Evolutionary conservation across 108 stramenopile species (phyloP).

Genomic region (Aurantiochytrium sp.): DNA sequence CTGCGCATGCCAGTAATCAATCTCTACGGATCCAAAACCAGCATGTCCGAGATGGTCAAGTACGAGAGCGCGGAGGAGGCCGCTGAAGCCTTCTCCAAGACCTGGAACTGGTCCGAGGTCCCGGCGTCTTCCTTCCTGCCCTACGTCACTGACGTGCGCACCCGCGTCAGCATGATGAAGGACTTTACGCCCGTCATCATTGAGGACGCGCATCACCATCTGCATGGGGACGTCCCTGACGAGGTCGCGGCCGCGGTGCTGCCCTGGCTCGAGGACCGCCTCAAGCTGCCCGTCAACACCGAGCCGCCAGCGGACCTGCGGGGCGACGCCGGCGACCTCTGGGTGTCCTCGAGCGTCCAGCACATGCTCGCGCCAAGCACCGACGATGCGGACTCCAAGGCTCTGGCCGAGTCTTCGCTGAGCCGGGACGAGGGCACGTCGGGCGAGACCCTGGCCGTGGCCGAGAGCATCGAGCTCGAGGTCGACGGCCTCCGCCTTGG

Average conservation of each 20-base stretch:
- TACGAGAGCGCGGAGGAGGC: not conserved
- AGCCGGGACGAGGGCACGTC: not conserved
- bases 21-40: not conserved
- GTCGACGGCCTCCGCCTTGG: constrained; percentile 2
- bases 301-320: not conserved
- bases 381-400: not conserved
- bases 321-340: not conserved
- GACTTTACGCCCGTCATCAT: not conserved
- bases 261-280: not conserved
- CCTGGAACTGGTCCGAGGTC: not conserved
- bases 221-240: constrained; percentile 7
- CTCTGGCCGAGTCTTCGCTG: too few relatives aligned
- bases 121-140: not conserved
- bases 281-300: not conserved
- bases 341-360: not conserved
- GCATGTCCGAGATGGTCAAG: not conserved
- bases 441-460: not conserved
- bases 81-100: not conserved
- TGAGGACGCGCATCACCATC: not conserved
- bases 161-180: not conserved
- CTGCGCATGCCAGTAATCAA: not conserved
- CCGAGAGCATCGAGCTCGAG: not conserved
- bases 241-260: not conserved
- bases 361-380: not conserved
- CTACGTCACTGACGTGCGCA: not conserved